These are phyloP conservation scores for Solanum lycopersicoides DNA, from an alignment of 257 asterid genomes.

Conservation along the genomic window DNA sequence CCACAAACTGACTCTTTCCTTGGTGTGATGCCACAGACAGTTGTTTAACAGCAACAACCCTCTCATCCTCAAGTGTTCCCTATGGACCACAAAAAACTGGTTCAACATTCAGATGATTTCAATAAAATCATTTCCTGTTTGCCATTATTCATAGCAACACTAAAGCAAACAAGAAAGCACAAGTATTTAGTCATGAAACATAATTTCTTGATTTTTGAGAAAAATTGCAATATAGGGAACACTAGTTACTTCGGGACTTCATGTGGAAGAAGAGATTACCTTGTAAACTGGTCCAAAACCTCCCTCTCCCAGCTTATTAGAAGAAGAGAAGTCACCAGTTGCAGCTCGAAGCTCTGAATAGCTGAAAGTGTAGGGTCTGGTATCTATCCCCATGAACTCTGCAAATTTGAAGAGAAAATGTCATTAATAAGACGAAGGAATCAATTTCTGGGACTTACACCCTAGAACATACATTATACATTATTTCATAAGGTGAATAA, in stretches of 20 bases:
- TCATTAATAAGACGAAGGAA: background rate
- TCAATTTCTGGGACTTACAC: background rate
- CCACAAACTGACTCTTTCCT: conserved; percentile 79
- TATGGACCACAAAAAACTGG: conserved; percentile 9
- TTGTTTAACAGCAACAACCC: conserved; percentile 72
- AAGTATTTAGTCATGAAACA: background rate
- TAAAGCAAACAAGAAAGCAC: background rate
- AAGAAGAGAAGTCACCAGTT: conserved; percentile 52
- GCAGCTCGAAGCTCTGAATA: conserved; percentile 65
- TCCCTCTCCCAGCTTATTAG: conserved; percentile 86
- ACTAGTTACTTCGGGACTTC: background rate
- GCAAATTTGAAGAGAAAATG: conserved; percentile 5
- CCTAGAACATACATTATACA: background rate
- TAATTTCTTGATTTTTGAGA: background rate
- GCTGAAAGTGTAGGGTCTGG: conserved; percentile 61
- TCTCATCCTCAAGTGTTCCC: conserved; percentile 71
- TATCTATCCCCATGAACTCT: conserved; percentile 68
- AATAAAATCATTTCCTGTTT: background rate
- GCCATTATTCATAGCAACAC: background rate
- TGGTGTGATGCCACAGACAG: conserved; percentile 76
- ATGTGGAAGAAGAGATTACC: conserved; percentile 24
- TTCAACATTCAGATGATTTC: background rate
- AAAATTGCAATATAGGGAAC: background rate
- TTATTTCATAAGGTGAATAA: background rate
- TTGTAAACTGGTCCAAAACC: conserved; percentile 89